These are phyloP conservation scores for Trichoderma breve DNA, from an alignment of 2,329 filamentous ascomycete genomes.

Conservation along the genomic window DNA sequence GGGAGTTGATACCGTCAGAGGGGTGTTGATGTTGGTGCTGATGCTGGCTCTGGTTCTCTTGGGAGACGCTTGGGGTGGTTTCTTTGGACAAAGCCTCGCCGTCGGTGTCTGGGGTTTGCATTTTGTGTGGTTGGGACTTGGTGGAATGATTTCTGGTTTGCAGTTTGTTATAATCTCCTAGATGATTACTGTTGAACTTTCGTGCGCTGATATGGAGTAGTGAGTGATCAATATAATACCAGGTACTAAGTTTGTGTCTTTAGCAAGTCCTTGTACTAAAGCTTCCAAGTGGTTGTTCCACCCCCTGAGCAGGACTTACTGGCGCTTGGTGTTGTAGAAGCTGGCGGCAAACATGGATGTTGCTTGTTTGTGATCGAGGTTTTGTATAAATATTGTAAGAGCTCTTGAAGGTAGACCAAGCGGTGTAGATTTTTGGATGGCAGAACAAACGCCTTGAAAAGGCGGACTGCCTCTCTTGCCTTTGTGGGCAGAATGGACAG, in stretches of 20 bases:
- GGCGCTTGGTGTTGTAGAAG: background rate
- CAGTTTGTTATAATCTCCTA: background rate
- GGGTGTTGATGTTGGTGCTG: conserved; percentile 15
- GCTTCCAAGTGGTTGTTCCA: background rate
- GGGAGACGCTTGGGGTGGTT: background rate
- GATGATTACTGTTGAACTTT: too few species aligned
- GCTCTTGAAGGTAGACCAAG: background rate
- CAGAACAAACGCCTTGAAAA: background rate
- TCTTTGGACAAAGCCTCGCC: background rate
- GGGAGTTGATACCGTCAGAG: background rate
- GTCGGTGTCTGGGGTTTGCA: background rate
- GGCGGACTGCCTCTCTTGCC: background rate
- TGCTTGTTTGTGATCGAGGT: background rate
- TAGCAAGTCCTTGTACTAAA: background rate
- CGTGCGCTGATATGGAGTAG: background rate
- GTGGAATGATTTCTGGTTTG: background rate
- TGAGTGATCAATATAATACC: background rate
- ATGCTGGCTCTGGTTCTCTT: background rate
- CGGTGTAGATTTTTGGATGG: background rate
- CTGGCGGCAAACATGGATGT: background rate
- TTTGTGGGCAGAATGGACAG: background rate
- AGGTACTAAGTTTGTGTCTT: background rate
- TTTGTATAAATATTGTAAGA: background rate
- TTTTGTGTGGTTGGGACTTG: background rate
- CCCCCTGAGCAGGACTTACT: background rate